phyloP scores from a whole-genome alignment of 768 basidiomycete genomes.

The Tylopilus intermedius region DNA sequence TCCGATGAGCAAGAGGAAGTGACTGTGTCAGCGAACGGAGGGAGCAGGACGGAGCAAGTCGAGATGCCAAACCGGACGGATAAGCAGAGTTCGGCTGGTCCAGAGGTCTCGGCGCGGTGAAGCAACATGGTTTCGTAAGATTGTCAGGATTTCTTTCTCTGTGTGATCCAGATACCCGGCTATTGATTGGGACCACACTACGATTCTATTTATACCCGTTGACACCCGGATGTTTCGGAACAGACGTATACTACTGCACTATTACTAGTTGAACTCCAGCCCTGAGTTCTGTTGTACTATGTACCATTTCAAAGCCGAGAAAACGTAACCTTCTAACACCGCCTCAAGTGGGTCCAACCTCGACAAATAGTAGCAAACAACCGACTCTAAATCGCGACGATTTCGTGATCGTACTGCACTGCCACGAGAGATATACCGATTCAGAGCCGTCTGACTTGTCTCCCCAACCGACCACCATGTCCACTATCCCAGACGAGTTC shows the following conservation, averaged over 20 bases:
- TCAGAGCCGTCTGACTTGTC: not conserved
- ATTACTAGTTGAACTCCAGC: no score
- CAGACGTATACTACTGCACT: no score
- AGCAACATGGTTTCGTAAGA: not conserved
- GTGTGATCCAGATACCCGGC: not conserved
- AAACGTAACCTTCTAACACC: not conserved
- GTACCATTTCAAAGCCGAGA: not conserved
- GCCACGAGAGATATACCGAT: not conserved
- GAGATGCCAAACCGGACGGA: not conserved
- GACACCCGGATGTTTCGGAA: no score
- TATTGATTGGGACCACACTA: not conserved
- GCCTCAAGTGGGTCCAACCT: no score
- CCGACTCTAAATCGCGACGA: not conserved
- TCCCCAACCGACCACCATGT: conserved; percentile 13
- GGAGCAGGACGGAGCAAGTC: not conserved
- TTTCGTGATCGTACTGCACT: not conserved
- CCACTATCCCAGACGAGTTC: conserved; percentile 10
- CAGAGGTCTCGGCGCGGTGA: not conserved
- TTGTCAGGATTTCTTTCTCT: not conserved
- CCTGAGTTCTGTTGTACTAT: not conserved
- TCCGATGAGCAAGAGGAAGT: conserved; percentile 3
- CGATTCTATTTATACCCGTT: not conserved
- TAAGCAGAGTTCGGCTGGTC: not conserved
- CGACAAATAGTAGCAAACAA: no score
- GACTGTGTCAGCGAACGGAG: not conserved